Base-by-base conservation (phyloP, 2,329 filamentous ascomycete genomes). In the Geoglossum cookeanum region DNA sequence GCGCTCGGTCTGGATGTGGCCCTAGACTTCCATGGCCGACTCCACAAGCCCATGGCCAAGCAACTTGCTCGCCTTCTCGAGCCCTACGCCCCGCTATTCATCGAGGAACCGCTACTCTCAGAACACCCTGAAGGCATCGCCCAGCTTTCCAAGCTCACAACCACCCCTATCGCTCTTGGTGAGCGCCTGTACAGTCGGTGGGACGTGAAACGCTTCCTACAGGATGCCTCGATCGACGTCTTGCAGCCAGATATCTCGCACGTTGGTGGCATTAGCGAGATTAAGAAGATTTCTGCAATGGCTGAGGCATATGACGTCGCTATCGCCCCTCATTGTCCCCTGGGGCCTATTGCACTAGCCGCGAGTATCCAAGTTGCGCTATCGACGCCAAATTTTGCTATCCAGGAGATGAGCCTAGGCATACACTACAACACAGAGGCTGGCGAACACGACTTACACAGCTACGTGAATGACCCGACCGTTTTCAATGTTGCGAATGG, bases 1-100 rank as follows among this genome's bases (percentile, higher is more conserved):
- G 73, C 75, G 0, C 69, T 87, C 0, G 84, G 84, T 1, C 76
- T 90, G 62, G 84, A 89, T 58, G 84, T 77, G 0, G 86, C 81
- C 1, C 74, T 90, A 30, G 86, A 90, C 63, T 89, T 89, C 67
- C 86, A 90, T 65, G 86, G 85, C 2, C 78, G 84, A 7, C 72
- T 87, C 0, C 85, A 89, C 68, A 84, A 83, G 60, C 82, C 84
- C n/a, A 89, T 89, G 84, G 85, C 84, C 0, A 87, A 85, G 62
- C 85, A 89, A 62, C 75, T 90, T 1, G 83, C 82, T 1, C 76
- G 77, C 58, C 74, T 77, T 0, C 73, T 89, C 0, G 83, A 84
- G 60, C 83, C 83, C 0, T 76, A 85, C 61, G 74, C 74, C 1
- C 85, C 84, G 0, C 70, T 89, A n/a, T 89, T 88, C 66, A 81